Evolutionary conservation across 1,284 basidiomycete genomes (phyloP), one percentile per base, ranked within the genome.

Genomic region (Mycosarcoma mackinlayi): DNA sequence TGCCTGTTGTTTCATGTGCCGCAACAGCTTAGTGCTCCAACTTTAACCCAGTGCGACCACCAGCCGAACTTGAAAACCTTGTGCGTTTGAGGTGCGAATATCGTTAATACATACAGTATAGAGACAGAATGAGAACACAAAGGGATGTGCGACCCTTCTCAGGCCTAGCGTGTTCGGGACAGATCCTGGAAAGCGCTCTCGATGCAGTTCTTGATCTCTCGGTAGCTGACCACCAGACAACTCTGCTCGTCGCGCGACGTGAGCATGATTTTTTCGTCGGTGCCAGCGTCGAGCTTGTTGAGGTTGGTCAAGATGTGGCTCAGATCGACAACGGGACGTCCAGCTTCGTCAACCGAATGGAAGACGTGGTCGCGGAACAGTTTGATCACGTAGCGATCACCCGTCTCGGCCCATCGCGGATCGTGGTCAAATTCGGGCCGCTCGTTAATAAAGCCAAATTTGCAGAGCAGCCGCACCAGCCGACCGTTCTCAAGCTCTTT

Each of bases 291-390:
- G 51, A 98, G 88, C 91, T 81, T 81, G 71, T 82, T 82, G 23
- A 82, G 65, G 54, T 81, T 81, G 52, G 68, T 70, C 11, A 82
- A 63, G 33, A 81, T 72, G 58, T 82, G 78, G 44, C 72, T 78
- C 45, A 82, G 84, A 81, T 96, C 94, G 52, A 98, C 86, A 11
- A 97, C 89, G 0, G 96, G 94, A 59, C 91, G 89, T 10, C 93
- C 92, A 64, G 89, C 88, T 78, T 94, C 92, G 74, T 96, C 93
- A 39, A 96, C 90, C 78, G 95, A 92, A 83, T 99, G 96, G 85
- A 99, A 99, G 39, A 98, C 94, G 79, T 93, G 94, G 84, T 99
- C 96, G 25, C 96, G 88, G 87, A 99, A 98, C 47, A 99, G 88
- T 86, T 96, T 97, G 86, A 98, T 88, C 77, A 98, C 93, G 83